Evolutionary conservation across 768 basidiomycete species (phyloP).

Genomic region (Russula vinacea): DNA sequence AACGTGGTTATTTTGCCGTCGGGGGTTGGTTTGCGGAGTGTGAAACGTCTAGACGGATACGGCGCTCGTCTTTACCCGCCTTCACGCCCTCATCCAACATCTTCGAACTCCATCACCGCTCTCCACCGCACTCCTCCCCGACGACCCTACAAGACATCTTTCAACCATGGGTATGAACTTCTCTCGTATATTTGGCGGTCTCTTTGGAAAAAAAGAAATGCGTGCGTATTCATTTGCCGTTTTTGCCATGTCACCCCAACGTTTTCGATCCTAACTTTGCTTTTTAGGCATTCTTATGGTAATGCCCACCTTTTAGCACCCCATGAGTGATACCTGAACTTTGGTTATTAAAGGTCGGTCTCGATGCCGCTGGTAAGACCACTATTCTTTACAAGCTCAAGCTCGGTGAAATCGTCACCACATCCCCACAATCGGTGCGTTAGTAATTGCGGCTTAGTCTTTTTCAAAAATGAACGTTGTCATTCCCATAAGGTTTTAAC

Average conservation of each 20-base stretch:
- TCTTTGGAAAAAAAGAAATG: constrained; percentile 99
- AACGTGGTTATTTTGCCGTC: neutral
- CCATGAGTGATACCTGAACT: constrained; percentile 9
- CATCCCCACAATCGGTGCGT: constrained; percentile 99
- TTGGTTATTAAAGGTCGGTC: constrained; percentile 69
- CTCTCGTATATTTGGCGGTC: constrained; percentile 69
- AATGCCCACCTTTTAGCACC: neutral
- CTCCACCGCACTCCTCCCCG: neutral
- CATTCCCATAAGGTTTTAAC: constrained; percentile 79
- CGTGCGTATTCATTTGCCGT: constrained; percentile 56
- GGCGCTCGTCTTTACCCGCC: constrained; percentile 1
- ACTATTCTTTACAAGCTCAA: constrained; percentile 99
- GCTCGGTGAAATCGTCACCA: constrained; percentile 99
- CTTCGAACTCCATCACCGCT: constrained; percentile 13
- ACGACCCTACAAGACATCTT: constrained; percentile 11
- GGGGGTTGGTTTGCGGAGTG: constrained; percentile 23
- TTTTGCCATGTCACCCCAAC: constrained; percentile 31
- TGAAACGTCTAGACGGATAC: constrained; percentile 13
- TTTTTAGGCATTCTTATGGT: constrained; percentile 94
- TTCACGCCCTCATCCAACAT: constrained; percentile 23
- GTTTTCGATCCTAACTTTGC: constrained; percentile 31
- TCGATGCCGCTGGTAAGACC: constrained; percentile 98
- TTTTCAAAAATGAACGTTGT: constrained; percentile 30
- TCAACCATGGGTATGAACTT: constrained; percentile 70
- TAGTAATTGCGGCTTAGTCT: constrained; percentile 18